Conservation (phyloP, 1,284 basidiomycete genomes). For the Peniophora sp. region DNA sequence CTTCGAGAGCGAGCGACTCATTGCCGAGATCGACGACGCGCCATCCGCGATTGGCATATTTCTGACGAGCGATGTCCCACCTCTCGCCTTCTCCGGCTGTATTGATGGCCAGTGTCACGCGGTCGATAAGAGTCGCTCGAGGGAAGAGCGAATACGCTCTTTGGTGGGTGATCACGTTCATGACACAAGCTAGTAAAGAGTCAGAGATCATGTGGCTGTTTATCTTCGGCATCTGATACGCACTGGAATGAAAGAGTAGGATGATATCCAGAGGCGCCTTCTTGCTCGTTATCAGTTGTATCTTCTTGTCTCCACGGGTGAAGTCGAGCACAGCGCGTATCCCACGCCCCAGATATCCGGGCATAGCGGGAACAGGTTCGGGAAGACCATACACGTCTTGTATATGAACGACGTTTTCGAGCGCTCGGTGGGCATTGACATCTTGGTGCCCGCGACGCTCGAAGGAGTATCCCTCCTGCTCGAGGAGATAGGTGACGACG, state of each 20-base stretch:
- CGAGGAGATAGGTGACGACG: constrained; percentile 8
- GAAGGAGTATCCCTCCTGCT: background rate
- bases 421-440: background rate
- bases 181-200: background rate
- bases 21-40: background rate
- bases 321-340: background rate
- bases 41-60: background rate
- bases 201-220: background rate
- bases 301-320: background rate
- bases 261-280: background rate
- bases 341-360: background rate
- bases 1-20: background rate
- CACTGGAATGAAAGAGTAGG: background rate
- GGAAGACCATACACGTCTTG: background rate
- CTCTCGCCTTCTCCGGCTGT: background rate
- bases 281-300: background rate
- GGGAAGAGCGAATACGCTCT: background rate
- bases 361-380: background rate
- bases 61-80: background rate
- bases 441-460: background rate
- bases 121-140: background rate
- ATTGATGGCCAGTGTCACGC: background rate
- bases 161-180: background rate
- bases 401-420: background rate
- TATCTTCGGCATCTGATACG: too few relatives aligned